A percentile compares a stretch with the other conserved stretches of the same genome.
phyloP scores from a whole-genome alignment of 257 asterid species.

The Avicennia marina region DNA sequence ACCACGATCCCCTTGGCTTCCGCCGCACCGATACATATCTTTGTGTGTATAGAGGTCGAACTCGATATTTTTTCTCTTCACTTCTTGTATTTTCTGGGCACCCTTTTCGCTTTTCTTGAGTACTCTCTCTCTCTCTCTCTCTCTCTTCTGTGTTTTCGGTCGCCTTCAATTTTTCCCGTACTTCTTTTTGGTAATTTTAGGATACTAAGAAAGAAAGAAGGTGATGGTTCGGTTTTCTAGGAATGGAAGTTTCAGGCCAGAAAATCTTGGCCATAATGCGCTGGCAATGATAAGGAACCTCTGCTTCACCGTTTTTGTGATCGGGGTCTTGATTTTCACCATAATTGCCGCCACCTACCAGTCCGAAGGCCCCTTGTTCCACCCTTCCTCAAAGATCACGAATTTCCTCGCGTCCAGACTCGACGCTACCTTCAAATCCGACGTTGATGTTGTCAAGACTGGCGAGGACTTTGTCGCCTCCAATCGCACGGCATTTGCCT shows the following conservation, averaged over 20 bases:
- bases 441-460: constrained; percentile 40
- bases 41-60: no score
- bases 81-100: no score
- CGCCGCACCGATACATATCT: no score
- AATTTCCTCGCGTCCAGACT: constrained; percentile 51
- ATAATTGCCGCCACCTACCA: constrained; percentile 53
- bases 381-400: constrained; percentile 50
- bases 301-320: constrained; percentile 53
- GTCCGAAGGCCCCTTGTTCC: constrained; percentile 55
- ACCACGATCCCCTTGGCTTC: no score
- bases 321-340: constrained; percentile 60
- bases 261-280: constrained; percentile 55
- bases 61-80: no score
- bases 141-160: no score
- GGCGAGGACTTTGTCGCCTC: constrained; percentile 46
- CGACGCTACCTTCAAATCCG: constrained; percentile 47
- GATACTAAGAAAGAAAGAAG: no score
- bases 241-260: constrained; percentile 46
- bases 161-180: no score
- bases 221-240: constrained; percentile 41
- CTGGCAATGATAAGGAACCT: constrained; percentile 46
- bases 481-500: constrained; percentile 33
- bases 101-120: no score
- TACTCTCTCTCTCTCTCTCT: no score
- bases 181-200: no score